Base-by-base conservation (phyloP, 2,329 filamentous ascomycete species). In the Cladosporium sp. region DNA sequence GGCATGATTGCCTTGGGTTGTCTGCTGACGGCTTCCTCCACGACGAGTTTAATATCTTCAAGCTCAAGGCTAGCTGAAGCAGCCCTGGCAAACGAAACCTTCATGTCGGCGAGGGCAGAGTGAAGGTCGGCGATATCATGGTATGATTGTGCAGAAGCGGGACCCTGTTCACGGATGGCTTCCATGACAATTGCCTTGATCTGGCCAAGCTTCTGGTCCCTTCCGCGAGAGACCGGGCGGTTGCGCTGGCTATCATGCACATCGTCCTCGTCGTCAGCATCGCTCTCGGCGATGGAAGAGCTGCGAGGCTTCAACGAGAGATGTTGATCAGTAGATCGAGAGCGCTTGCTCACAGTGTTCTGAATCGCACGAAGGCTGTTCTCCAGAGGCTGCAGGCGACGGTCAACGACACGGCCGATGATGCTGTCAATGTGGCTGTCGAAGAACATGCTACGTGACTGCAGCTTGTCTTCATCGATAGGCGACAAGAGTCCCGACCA, bases 401-500 rank as follows among this genome's bases (percentile, higher is more conserved):
- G 86, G 61, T 92, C 87, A 60, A 99, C 80, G 3, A 95, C 83
- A 57, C 86, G 87, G 61, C 91, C 91, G 69, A 99, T 91, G 69
- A 98, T 80, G 59, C 92, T 88, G 75, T 97, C 93, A 68, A 99
- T 91, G 74, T 91, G 93, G 56, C 88, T 89, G 74, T 98, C 93
- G 73, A 98, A 97, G 84, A 97, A 98, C 56, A 88, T 86, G 68
- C 91, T 91, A 57, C 93, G 88, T 62, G 89, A 88, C 69, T 91
- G 88, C 64, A 98, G 82, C 78, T 96, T 97, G 59, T 88, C 86
- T 66, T 96, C 92, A 73, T 96, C 91, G 36, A 90, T 89, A 21
- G 92, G 91, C 11, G 90, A 90, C 67, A 97, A 89, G 56, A 90
- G 88, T 74, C 90, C 90, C 73, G 96, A 93, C 95, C 95, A 99